These are phyloP conservation scores for Xylaria sp. DNA, from an alignment of 2,329 filamentous ascomycete species.

Conservation along the genomic window DNA sequence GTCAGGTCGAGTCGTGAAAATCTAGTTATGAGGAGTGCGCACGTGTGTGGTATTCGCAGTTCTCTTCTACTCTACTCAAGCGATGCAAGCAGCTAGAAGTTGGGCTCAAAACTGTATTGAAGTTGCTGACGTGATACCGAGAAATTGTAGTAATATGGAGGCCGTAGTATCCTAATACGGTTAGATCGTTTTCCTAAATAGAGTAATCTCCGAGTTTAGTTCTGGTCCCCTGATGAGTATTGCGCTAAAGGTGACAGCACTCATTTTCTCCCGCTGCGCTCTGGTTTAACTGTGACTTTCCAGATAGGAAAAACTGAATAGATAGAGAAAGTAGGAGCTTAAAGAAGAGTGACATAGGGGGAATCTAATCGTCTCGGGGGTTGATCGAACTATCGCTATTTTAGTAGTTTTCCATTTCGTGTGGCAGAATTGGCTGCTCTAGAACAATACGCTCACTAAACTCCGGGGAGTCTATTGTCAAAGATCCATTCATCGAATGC, in stretches of 20 bases:
- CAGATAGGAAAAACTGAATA: no score
- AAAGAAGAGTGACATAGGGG: no score
- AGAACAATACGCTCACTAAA: no score
- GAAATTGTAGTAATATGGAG: conserved; percentile 22
- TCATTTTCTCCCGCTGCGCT: not conserved
- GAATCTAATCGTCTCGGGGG: no score
- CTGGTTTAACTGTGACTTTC: no score
- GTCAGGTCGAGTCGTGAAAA: not conserved
- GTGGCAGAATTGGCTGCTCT: no score
- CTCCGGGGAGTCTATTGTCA: no score
- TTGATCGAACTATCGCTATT: no score
- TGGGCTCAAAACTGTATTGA: not conserved
- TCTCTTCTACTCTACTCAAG: not conserved
- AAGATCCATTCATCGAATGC: no score
- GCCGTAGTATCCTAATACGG: conserved; percentile 8
- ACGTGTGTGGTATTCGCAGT: not conserved
- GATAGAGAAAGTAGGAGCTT: no score
- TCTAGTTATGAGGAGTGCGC: not conserved
- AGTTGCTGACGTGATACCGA: conserved; percentile 16
- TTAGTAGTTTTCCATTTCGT: no score
- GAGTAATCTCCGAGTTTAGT: conserved; percentile 7
- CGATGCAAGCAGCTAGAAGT: not conserved
- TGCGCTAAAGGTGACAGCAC: not conserved
- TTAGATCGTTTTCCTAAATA: conserved; percentile 11
- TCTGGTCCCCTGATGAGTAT: not conserved